Conservation (phyloP, 169 alveolate genomes). For the Eimeria acervulina region DNA sequence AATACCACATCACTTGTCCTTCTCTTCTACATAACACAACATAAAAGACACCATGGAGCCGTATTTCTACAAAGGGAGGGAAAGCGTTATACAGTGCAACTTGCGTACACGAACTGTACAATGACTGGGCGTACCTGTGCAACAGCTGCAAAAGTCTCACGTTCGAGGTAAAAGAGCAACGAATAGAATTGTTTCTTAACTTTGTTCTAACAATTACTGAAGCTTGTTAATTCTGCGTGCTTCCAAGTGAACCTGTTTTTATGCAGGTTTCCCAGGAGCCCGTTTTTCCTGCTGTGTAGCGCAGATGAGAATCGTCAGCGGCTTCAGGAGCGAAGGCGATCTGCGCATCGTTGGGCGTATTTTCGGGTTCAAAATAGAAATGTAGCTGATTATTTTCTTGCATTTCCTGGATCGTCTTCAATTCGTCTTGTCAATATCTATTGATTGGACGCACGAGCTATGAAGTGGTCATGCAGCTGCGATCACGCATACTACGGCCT, state of each 20-base stretch:
- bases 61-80: not conserved
- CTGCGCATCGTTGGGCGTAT: not conserved
- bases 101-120: not conserved
- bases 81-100: not conserved
- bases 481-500: constrained; percentile 63
- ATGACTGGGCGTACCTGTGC: not conserved
- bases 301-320: constrained; percentile 33
- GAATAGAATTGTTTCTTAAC: not conserved
- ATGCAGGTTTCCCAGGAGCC: not conserved
- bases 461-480: not conserved
- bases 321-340: constrained; percentile 2
- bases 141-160: not conserved
- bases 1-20: not conserved
- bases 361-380: not conserved
- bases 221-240: constrained; percentile 8
- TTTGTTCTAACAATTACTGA: not conserved
- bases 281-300: not conserved
- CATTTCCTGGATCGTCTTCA: not conserved
- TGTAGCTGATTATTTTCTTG: not conserved
- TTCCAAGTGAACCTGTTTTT: not conserved
- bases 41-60: not conserved
- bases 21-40: not conserved
- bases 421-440: not conserved
- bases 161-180: not conserved
- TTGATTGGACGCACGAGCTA: not conserved